Percentiles rank a stretch among this genome's conserved stretches.
phyloP scores from a whole-genome alignment of 2,329 filamentous ascomycete genomes.

The Neonectria punicea region DNA sequence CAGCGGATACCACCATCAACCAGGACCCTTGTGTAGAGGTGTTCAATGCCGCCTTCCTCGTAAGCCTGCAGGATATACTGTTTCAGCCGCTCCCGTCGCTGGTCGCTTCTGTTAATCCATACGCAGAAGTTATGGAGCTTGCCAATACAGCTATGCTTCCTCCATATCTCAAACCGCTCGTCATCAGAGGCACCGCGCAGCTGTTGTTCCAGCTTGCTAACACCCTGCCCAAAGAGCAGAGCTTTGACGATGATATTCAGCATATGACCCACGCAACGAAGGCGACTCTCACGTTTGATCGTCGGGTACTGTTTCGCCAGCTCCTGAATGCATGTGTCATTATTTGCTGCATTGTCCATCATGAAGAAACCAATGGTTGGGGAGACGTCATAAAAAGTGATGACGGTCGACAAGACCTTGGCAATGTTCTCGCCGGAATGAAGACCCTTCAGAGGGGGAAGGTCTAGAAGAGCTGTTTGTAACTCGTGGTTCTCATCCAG shows the following conservation, averaged over 20 bases:
- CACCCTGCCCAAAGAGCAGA: background rate
- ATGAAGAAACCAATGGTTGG: background rate
- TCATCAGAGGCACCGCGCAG: background rate
- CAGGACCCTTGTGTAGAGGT: background rate
- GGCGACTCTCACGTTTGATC: background rate
- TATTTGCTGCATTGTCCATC: no score
- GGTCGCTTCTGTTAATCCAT: background rate
- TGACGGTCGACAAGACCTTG: background rate
- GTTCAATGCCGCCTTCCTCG: background rate
- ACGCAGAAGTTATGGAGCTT: background rate
- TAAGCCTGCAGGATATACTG: background rate
- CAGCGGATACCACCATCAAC: background rate
- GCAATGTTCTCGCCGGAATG: background rate
- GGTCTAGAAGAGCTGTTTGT: background rate
- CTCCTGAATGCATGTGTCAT: background rate
- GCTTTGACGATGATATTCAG: background rate
- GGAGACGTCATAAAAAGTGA: background rate
- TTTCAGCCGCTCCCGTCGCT: background rate
- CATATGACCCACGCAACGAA: background rate
- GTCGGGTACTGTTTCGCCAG: background rate
- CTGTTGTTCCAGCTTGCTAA: background rate
- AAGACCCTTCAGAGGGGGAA: background rate
- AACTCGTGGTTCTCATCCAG: background rate
- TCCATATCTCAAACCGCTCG: background rate
- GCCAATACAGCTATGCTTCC: background rate